Conservation (phyloP, 1,284 basidiomycete species). For the Tilletia indica region DNA sequence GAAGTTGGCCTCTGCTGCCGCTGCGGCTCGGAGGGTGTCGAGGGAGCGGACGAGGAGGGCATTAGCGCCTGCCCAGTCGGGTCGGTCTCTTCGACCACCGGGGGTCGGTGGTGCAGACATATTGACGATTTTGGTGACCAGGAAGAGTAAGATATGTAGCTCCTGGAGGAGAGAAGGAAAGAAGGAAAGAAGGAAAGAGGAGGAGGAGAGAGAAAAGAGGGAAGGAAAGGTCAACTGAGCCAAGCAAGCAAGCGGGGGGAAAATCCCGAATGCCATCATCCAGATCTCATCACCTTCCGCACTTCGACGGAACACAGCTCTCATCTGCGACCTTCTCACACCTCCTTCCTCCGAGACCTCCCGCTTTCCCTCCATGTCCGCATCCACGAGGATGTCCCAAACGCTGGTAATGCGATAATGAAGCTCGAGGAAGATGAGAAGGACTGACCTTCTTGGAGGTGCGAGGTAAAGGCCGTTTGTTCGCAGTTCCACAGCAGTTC, state of each 20-base stretch:
- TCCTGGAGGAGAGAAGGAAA: neutral
- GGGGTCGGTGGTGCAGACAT: conserved; percentile 8
- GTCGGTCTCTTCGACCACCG: neutral
- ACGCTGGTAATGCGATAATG: too few relatives aligned
- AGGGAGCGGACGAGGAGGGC: neutral
- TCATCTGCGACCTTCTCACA: neutral
- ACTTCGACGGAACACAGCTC: too few relatives aligned
- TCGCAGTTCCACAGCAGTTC: too few relatives aligned
- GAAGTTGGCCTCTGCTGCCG: neutral
- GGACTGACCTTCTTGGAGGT: too few relatives aligned
- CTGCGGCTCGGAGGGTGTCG: neutral
- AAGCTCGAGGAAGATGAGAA: too few relatives aligned
- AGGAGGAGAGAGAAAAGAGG: neutral
- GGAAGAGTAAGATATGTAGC: neutral
- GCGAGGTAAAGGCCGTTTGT: too few relatives aligned
- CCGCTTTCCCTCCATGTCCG: too few relatives aligned
- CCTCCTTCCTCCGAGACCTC: neutral
- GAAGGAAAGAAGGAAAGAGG: neutral
- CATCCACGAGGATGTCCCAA: too few relatives aligned
- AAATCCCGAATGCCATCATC: neutral
- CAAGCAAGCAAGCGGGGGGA: conserved; percentile 1
- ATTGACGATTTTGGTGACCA: neutral
- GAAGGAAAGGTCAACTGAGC: neutral
- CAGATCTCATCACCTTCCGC: too few relatives aligned
- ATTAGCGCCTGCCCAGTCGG: neutral